Evolutionary conservation across 441 rosid genomes (phyloP), one percentile per base, ranked within the genome.

Genomic region (Hura crepitans): DNA sequence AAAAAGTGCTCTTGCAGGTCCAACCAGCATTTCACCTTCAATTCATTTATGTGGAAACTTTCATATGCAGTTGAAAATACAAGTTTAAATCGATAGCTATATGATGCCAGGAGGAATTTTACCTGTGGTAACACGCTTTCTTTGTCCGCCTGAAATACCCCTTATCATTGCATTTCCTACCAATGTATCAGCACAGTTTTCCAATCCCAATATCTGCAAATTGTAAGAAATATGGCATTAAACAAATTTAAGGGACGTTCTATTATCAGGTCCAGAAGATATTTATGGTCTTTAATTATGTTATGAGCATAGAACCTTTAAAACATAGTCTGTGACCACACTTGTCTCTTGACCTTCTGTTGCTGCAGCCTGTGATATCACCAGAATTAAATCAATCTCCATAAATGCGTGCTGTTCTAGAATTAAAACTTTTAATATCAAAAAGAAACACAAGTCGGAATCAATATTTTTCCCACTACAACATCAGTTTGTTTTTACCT

Each of bases 71-170:
- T 22, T 37, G 14, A 18, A 49, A 53, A 23, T 45, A 25, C 31
- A 23, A 49, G 30, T 2, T 27, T 10, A 3, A 55, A 18, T 49
- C 3, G 1, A 15, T 15, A 37, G 54, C 5, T 28, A 5, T 59
- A 30, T 49, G 56, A 23, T 17, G 3, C 25, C 25, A 18, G 31
- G 31, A 39, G 23, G 60, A 25, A 18, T 13, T 46, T 55, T 72
- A 87, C 97, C 97, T n/a, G 94, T 89, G 27, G 98, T 93, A 33
- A 93, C 91, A 65, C 98, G 91, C 82, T 89, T 93, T 80, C 68
- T 89, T 73, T 93, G 96, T 50, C 97, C 97, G 61, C 98, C 98
- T 1, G 98, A 93, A 72, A 93, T 89, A 28, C 98, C 98, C 76
- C 98, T 83, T 69, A 91, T 22, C 91, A 93, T 93, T 66, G 86